Evolutionary conservation across 495 filamentous ascomycete species (phyloP), one percentile per base, ranked within the genome.

Genomic region (Geoglossum glabrum): DNA sequence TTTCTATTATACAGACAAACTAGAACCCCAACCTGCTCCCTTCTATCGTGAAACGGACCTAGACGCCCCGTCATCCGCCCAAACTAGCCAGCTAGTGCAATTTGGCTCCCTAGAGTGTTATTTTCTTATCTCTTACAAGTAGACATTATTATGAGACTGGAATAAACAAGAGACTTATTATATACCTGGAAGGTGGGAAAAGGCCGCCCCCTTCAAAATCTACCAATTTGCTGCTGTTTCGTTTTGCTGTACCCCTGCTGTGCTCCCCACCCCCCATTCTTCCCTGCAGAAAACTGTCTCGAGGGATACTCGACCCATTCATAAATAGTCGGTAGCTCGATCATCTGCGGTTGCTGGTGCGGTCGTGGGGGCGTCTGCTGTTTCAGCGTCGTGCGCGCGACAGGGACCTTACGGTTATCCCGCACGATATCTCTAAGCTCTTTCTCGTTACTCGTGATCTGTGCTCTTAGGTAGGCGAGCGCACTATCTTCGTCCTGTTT

Each of bases 371-470:
- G 57, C 31, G 26, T 36, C 6, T 31, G 4, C 19, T 17, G 11
- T 34, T 15, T 40, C 36, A 15, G 11, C 36, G 25, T 36, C 38
- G 23, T 31, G n/a, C 19, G 15, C 25, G 21, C 27, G 3, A 2
- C 19, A n/a, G 5, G 3, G 38, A 21, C 3, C 49, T 59, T 59
- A 13, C 57, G 46, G 13, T 36, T 9, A 17, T 55, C 49, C 61
- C 77, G 81, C 56, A 93, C 70, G 57, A 93, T 85, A 13, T 86
- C 75, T 21, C 76, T 73, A 7, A 95, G 73, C 62, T 94, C 87
- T 17, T 75, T 74, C 51, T 87, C 83, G 57, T 86, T 78, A 54
- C 73, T 80, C 5, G 82, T 79, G 61, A 93, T 90, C 69, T 97
- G 90, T 6, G 90, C 90, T 63, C 76, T 80, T 40, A 97, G 75